Evolutionary conservation across 768 basidiomycete genomes (phyloP).

Genomic region (Tulasnella sp.): DNA sequence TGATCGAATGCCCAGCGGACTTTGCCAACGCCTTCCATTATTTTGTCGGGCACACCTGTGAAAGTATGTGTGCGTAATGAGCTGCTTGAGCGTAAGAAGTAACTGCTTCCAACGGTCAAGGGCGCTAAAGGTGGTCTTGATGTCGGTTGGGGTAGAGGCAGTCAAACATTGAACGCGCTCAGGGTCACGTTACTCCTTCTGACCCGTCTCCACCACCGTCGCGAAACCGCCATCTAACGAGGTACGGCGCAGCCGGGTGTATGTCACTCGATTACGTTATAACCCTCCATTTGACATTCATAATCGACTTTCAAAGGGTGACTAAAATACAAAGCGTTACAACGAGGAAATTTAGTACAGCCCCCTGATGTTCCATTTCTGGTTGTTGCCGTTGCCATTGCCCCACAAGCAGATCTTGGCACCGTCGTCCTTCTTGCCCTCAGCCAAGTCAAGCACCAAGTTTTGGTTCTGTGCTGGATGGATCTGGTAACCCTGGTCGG

Average conservation of each 20-base stretch:
- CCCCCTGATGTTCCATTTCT: neutral
- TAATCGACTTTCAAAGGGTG: neutral
- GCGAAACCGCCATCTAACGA: neutral
- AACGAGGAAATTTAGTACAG: neutral
- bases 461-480: slow-evolving; percentile 17
- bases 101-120: no score
- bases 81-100: neutral
- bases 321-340: neutral
- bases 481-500: slow-evolving; percentile 14
- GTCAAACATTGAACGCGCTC: slow-evolving; percentile 23
- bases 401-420: slow-evolving; percentile 23
- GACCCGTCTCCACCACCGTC: neutral
- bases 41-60: neutral
- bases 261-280: neutral
- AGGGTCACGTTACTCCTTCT: slow-evolving; percentile 1
- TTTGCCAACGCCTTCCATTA: slow-evolving; percentile 13
- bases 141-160: neutral
- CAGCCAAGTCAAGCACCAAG: slow-evolving; percentile 19
- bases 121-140: neutral
- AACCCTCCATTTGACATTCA: neutral
- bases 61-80: neutral
- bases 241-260: neutral
- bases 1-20: slow-evolving; percentile 21
- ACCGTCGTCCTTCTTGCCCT: slow-evolving; percentile 16
- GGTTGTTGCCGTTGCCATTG: neutral